Base-by-base conservation (phyloP, 2,329 filamentous ascomycete genomes). In the Hypoxylon sp. region DNA sequence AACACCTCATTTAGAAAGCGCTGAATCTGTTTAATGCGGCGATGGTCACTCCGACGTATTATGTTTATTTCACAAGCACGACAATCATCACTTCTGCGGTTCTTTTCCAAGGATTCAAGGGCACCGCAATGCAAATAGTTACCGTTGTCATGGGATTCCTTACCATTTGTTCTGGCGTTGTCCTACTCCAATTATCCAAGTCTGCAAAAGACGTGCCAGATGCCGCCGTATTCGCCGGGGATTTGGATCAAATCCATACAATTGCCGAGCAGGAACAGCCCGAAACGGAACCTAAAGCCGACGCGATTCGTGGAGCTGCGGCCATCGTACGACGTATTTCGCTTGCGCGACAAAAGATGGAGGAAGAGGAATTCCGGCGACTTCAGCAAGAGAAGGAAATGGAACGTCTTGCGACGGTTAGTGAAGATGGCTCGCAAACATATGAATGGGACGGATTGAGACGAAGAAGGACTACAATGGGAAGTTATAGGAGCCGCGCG, bases 171-270 rank as follows among this genome's bases (percentile, higher is more conserved):
- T 86, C 93, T 0, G 96, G 96, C 0, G 96, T 98, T 4, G 90
- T 98, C 0, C 81, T 99, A 6, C 82, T 99, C 8, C 96, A 99
- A 76, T 87, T 99, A n/a, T 97, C 96, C 54, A 98, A 98, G 77
- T 97, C 95, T 0, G 93, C 96, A 72, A 99, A 98, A 76, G 95
- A 99, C 74, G 95, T 99, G 0, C 96, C 96, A 5, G 96, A 98
- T 76, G 85, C 93, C 0, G 93, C 94, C 30, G 89, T 99, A 38
- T 97, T 99, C 82, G 89, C 89, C 58, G 96, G 95, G 45, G 93
- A 98, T 74, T 85, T 99, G 53, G 92, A 98, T 74, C 95, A 99
- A 82, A 92, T 98, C 56, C 92, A 96, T 30, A 97, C 95, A 28
- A 96, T 98, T 67, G 95, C 93, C 48, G 93, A 97, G 73, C 93